phyloP scores from a whole-genome alignment of 768 basidiomycete species.

The Guyanaporus albipodus region DNA sequence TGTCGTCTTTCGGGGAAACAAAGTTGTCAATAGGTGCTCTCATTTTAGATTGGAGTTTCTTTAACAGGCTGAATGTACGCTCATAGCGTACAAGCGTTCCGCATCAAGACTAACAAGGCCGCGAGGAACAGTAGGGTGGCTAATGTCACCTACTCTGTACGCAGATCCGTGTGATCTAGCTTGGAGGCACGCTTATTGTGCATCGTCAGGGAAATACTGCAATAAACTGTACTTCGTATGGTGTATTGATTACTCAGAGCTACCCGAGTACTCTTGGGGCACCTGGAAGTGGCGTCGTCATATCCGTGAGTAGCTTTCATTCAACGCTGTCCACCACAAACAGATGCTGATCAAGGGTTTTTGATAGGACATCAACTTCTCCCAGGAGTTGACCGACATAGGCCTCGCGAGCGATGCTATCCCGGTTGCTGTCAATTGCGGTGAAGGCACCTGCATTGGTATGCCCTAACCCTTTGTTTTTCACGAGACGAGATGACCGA shows the following conservation, averaged over 20 bases:
- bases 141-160: conserved; percentile 47
- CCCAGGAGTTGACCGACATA: conserved; percentile 38
- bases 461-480: conserved; percentile 3
- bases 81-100: conserved; percentile 49
- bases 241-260: conserved; percentile 60
- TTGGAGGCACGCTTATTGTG: background rate
- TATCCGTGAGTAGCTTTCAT: conserved; percentile 46
- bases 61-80: background rate
- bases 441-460: conserved; percentile 48
- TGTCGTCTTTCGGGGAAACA: conserved; percentile 49
- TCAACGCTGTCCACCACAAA: background rate
- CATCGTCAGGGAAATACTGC: conserved; percentile 48
- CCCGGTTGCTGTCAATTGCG: conserved; percentile 55
- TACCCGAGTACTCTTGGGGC: conserved; percentile 51
- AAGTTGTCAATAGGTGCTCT: conserved; percentile 49
- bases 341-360: background rate
- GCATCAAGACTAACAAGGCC: conserved; percentile 53
- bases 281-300: conserved; percentile 52
- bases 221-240: conserved; percentile 44
- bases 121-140: conserved; percentile 47
- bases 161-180: background rate
- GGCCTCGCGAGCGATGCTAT: conserved; percentile 40
- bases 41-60: background rate
- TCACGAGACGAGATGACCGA: background rate
- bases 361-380: conserved; percentile 48